Evolutionary conservation across 139 green algal genomes (phyloP), one percentile per base, ranked within the genome.

Genomic region (Deuterostichococcus epilithicus): DNA sequence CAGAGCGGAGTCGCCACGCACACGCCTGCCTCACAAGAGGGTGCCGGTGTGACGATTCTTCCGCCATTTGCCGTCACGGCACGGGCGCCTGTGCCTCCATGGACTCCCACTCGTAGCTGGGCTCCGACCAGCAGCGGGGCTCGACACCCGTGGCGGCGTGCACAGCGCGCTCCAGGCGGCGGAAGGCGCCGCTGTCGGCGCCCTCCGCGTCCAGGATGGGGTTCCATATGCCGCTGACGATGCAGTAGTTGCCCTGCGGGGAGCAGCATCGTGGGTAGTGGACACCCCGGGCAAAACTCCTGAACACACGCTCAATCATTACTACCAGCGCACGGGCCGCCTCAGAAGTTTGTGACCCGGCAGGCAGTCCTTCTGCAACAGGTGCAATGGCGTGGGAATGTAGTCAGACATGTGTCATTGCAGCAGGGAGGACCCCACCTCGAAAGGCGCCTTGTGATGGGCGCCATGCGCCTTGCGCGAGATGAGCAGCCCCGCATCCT

Each of bases 191-290:
- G 42, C 58, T 72, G n/a, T 83, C 66, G 45, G 75, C 68, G 32
- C 82, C 80, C 1, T 60, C 76, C 26, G 75, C 52, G 80, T 99
- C 96, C 75, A 99, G 85, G 15, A 90, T 45, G 0, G 74, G 70
- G 86, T 99, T 99, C 89, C 93, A 97, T 74, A 86, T 76, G 34
- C 96, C 96, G 32, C 74, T 92, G 10, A 99, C 96, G 68, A 99
- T 99, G 85, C 87, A 95, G 88, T 99, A 99, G 85, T 99, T 98
- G 75, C 81, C 89, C 52, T 63, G 52, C 52, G 20, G 20, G 18
- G 18, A 28, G 52, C 70, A 85, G 80, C 69, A 38, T 28, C 65
- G 47, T 65, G 47, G 22, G 47, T 65, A n/a, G n/a, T 39, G 30
- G 15, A n/a, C 65, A 71, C 20, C 25, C 58, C 58, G 28, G 25